Conservation (phyloP, 2,329 filamentous ascomycete species). For the Trichoderma semiorbis region DNA sequence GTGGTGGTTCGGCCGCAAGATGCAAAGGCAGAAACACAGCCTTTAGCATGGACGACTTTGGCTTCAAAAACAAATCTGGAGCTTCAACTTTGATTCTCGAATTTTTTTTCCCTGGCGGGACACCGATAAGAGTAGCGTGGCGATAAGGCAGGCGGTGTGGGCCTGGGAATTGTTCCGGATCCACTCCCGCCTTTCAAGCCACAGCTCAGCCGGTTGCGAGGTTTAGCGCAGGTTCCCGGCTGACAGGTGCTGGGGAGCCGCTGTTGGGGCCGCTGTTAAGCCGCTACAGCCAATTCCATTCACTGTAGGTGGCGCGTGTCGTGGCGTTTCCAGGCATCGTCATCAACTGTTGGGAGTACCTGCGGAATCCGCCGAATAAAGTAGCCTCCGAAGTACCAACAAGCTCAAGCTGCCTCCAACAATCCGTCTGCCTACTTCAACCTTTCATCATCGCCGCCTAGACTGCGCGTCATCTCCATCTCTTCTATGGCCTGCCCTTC, state of each 20-base stretch:
- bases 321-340: constrained; percentile 16
- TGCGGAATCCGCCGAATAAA: neutral
- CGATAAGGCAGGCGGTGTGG: constrained; percentile 20
- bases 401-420: neutral
- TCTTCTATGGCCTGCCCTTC: neutral
- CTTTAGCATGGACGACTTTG: constrained; percentile 10
- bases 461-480: neutral
- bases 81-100: constrained; percentile 9
- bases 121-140: constrained; percentile 25
- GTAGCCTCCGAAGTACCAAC: constrained; percentile 6
- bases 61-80: constrained; percentile 6
- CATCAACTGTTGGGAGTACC: constrained; percentile 9
- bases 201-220: neutral
- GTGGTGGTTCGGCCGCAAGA: constrained; percentile 29
- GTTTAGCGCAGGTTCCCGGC: constrained; percentile 5
- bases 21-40: constrained; percentile 9
- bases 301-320: neutral
- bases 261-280: neutral
- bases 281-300: neutral
- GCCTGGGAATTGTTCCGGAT: constrained; percentile 21
- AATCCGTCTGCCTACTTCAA: neutral
- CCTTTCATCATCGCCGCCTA: neutral
- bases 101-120: constrained; percentile 33
- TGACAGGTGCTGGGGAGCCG: neutral
- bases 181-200: constrained; percentile 12